Conservation (phyloP, 371 early-diverging fungal genomes). For the Mucor sp. region DNA sequence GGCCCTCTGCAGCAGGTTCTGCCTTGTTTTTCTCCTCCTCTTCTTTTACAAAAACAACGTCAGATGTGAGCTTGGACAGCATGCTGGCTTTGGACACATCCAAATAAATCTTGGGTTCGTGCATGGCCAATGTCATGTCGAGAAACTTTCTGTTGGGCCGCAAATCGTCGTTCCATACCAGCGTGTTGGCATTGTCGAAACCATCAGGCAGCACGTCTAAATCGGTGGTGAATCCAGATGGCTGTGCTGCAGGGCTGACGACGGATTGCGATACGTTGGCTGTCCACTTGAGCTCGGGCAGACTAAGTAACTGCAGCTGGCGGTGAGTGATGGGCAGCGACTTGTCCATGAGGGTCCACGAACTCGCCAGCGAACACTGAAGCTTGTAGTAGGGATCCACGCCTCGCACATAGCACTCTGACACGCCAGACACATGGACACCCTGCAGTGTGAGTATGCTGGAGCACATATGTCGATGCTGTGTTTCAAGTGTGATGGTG, state of each 20-base stretch:
- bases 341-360: conserved; percentile 24
- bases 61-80: conserved; percentile 8
- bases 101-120: conserved; percentile 13
- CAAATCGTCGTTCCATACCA: conserved; percentile 7
- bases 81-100: conserved; percentile 2
- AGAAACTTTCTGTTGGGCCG: conserved; percentile 19
- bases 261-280: conserved; percentile 18
- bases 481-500: conserved; percentile 20
- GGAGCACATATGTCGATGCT: conserved; percentile 10
- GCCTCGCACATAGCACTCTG: conserved; percentile 7
- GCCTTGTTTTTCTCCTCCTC: neutral
- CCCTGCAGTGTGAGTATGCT: conserved; percentile 22
- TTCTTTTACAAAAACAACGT: too few species aligned
- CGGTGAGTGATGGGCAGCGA: neutral
- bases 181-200: neutral
- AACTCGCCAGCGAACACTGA: conserved; percentile 16
- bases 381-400: conserved; percentile 26
- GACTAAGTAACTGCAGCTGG: conserved; percentile 13
- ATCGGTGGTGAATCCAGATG: neutral
- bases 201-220: neutral
- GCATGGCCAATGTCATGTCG: conserved; percentile 1
- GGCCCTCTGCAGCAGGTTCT: neutral
- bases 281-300: conserved; percentile 19
- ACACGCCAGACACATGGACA: neutral
- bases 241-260: neutral